phyloP scores from a whole-genome alignment of 2,329 filamentous ascomycete species.

The Aureobasidium sp. region DNA sequence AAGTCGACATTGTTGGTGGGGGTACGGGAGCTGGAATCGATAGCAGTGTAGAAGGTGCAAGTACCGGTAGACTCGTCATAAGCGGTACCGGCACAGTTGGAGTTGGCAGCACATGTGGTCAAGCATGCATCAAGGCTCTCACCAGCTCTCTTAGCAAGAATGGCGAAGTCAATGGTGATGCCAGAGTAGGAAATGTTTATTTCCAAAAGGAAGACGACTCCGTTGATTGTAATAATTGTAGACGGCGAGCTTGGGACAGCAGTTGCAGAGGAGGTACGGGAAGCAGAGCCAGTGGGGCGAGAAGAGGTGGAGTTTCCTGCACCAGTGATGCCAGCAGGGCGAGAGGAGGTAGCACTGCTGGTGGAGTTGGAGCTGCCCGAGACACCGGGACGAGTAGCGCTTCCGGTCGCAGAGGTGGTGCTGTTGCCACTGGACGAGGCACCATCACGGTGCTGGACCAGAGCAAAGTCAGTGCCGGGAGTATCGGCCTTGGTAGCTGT shows the following conservation, averaged over 20 bases:
- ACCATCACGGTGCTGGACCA: neutral
- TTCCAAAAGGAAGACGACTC: neutral
- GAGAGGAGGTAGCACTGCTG: neutral
- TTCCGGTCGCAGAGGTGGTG: neutral
- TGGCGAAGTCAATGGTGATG: neutral
- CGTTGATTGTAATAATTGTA: neutral
- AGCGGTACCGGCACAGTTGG: neutral
- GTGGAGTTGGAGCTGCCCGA: neutral
- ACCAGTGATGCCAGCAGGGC: neutral
- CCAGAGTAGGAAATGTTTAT: neutral
- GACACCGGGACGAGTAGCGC: neutral
- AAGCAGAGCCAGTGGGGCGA: neutral
- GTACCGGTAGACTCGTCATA: neutral
- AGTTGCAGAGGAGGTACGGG: neutral
- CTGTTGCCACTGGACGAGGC: too few species aligned
- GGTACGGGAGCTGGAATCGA: too few species aligned
- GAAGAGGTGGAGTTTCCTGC: neutral
- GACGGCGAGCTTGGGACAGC: neutral
- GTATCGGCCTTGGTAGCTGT: neutral
- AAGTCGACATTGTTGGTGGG: neutral
- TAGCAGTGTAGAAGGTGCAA: constrained; percentile 5
- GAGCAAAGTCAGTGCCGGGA: neutral
- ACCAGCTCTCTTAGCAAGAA: neutral
- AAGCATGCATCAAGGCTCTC: neutral
- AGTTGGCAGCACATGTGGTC: neutral